Conservation (phyloP, 2,329 filamentous ascomycete species). For the Sphaerulina vaccinii region DNA sequence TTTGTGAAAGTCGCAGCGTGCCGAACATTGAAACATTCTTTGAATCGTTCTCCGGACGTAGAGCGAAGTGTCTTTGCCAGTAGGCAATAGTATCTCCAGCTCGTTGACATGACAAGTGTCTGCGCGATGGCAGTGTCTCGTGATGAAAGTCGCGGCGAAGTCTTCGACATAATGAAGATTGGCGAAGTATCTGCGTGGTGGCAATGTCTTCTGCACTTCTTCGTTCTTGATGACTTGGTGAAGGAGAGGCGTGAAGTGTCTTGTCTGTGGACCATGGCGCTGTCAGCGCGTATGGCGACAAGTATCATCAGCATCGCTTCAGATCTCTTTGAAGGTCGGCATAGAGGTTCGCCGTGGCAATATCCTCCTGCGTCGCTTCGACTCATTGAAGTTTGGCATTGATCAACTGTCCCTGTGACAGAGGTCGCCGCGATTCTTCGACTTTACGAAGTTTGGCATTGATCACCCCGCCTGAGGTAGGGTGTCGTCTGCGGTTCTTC, state of each 20-base stretch:
- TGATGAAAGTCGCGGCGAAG: neutral
- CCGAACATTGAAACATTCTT: neutral
- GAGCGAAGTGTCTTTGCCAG: constrained; percentile 2
- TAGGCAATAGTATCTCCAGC: neutral
- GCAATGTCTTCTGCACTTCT: neutral
- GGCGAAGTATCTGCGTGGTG: neutral
- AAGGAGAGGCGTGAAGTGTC: neutral
- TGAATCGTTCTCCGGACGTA: neutral
- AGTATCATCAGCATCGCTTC: neutral
- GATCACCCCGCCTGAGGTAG: neutral
- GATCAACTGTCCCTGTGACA: neutral
- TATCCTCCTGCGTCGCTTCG: neutral
- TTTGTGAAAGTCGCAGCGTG: neutral
- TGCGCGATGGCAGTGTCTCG: neutral
- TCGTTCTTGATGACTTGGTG: neutral
- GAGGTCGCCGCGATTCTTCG: neutral
- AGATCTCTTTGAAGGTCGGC: neutral
- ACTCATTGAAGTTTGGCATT: neutral
- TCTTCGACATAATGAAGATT: neutral
- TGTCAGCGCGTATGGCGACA: too few relatives aligned
- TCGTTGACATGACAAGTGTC: neutral
- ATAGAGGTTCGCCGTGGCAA: neutral
- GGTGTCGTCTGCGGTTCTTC: neutral
- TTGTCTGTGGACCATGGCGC: too few relatives aligned
- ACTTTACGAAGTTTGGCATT: neutral